Evolutionary conservation across 495 filamentous ascomycete genomes (phyloP), one percentile per base, ranked within the genome.

Genomic region (Hypoxylon cercidicola): DNA sequence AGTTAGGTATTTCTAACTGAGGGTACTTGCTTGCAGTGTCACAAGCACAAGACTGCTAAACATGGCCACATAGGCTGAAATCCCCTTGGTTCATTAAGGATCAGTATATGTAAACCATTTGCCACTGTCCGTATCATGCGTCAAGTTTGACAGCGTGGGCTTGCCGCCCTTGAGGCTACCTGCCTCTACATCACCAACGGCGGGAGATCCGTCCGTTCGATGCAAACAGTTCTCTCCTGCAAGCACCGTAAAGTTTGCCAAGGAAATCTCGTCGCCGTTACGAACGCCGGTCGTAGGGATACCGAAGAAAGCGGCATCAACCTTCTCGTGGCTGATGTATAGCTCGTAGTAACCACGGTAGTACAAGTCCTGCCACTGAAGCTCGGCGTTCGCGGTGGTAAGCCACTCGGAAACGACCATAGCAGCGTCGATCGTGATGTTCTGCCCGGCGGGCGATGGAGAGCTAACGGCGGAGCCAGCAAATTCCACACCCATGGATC

Each of bases 281-380:
- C 77, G 71, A 4, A 66, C 69, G 25, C 70, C 67, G 18, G 79
- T 70, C 8, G 75, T 77, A 18, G 81, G 80, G n/a, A 78, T 66
- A 19, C 86, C 86, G 66, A 85, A 89, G 73, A 77, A 89, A 40
- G 70, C 75, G 3, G 86, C 85, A 34, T 79, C 75, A 30, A 87
- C 79, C 28, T 77, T 73, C 34, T 81, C 73, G 62, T 82, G 79
- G 16, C 68, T 72, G 6, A 88, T 61, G 49, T 78, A 74, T 6
- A 89, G 70, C 34, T 86, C 80, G 64, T 84, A 89, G 41, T 85
- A 86, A 0, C 83, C 87, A 45, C 87, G 76, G 68, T 89, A 89
- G 69, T 87, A 88, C 10, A 83, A 68, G 37, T 89, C 87, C 43
- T 85, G 82, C 86, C 86, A 89, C 64, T 87, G 84, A 18, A 89